Conservation (phyloP, 257 asterid genomes). For the Galeopsis tetrahit region DNA sequence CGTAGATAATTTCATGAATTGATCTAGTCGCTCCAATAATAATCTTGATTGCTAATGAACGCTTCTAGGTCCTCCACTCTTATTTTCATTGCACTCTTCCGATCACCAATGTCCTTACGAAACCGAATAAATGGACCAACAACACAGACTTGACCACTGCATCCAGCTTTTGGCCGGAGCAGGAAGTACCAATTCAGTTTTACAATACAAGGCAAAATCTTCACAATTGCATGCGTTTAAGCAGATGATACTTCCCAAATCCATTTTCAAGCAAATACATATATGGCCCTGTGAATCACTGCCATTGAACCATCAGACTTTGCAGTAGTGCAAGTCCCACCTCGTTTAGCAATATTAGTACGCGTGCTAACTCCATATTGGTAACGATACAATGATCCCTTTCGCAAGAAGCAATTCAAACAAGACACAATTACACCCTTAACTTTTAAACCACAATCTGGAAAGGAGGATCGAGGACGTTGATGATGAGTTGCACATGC, state of each 20-base stretch:
- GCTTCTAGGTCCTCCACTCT: too few relatives aligned
- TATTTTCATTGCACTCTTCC: too few relatives aligned
- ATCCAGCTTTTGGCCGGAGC: not conserved
- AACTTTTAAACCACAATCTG: constrained; percentile 19
- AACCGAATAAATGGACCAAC: too few relatives aligned
- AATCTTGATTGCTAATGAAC: too few relatives aligned
- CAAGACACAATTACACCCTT: constrained; percentile 34
- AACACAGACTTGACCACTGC: constrained; percentile 34
- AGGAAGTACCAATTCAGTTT: constrained; percentile 25
- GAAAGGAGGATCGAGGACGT: constrained; percentile 22
- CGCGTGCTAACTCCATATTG: constrained; percentile 33
- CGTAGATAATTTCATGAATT: too few relatives aligned
- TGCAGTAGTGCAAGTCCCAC: constrained; percentile 41
- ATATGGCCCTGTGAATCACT: constrained; percentile 31
- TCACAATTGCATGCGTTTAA: constrained; percentile 35
- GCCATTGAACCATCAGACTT: constrained; percentile 21
- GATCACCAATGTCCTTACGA: too few relatives aligned
- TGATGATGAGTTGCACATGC: not conserved
- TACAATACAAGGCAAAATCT: constrained; percentile 38
- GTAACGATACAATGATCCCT: constrained; percentile 29
- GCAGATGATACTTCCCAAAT: constrained; percentile 31
- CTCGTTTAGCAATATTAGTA: constrained; percentile 26
- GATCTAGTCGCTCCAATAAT: too few relatives aligned
- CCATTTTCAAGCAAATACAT: constrained; percentile 37
- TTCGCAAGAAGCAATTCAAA: constrained; percentile 40